Evolutionary conservation across 495 filamentous ascomycete genomes (phyloP).

Genomic region (Lasiosphaeria ovina): DNA sequence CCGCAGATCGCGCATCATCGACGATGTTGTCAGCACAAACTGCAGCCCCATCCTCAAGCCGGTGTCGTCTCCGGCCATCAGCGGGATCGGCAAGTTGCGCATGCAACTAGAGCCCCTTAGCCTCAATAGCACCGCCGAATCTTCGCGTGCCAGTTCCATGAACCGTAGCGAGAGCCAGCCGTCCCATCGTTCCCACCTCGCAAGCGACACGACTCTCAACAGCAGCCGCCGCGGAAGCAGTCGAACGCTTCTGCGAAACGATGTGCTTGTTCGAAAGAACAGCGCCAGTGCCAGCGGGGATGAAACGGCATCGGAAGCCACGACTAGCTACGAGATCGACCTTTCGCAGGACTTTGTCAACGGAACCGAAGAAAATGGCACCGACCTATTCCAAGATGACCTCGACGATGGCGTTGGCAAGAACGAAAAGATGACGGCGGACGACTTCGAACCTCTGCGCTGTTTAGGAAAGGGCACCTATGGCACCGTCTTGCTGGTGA

Average conservation of each 20-base stretch:
- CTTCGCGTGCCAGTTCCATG: slow-evolving; percentile 45
- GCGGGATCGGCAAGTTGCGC: slow-evolving; percentile 76
- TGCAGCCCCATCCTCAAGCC: slow-evolving; percentile 63
- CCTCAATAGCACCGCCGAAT: slow-evolving; percentile 42
- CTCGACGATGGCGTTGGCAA: slow-evolving; percentile 43
- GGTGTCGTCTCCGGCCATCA: slow-evolving; percentile 50
- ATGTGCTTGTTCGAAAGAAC: slow-evolving; percentile 25
- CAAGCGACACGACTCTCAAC: slow-evolving; percentile 25
- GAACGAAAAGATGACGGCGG: slow-evolving; percentile 80
- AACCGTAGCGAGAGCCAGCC: slow-evolving; percentile 41
- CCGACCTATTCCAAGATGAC: slow-evolving; percentile 28
- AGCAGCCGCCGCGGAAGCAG: slow-evolving; percentile 17
- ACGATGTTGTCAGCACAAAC: slow-evolving; percentile 57
- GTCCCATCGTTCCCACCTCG: slow-evolving; percentile 15
- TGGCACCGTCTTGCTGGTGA: slow-evolving; percentile 89
- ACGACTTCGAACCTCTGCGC: slow-evolving; percentile 88
- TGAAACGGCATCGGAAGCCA: slow-evolving; percentile 40
- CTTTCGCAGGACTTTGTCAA: slow-evolving; percentile 80
- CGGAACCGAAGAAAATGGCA: slow-evolving; percentile 9
- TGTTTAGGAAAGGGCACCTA: slow-evolving; percentile 96
- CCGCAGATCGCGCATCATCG: slow-evolving; percentile 31
- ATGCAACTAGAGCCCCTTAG: slow-evolving; percentile 66
- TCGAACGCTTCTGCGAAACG: slow-evolving; percentile 24
- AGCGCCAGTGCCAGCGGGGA: slow-evolving; percentile 39
- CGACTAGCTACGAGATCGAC: slow-evolving; percentile 79